Percentiles rank a stretch among this genome's conserved stretches.
These are phyloP conservation scores for Seiridium cupressi DNA, from an alignment of 2,329 filamentous ascomycete species.

Conservation along the genomic window DNA sequence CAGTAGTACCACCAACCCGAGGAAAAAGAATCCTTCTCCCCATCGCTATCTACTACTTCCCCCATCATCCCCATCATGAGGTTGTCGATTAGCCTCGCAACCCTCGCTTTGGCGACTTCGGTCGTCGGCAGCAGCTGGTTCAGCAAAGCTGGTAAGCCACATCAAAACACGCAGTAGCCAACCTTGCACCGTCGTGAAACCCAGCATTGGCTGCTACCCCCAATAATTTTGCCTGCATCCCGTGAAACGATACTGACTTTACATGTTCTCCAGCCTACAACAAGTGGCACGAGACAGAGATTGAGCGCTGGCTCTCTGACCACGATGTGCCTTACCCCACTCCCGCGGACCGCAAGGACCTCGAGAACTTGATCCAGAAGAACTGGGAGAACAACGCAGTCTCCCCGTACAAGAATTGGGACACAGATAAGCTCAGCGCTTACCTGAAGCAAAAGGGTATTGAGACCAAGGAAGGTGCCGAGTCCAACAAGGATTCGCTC, in stretches of 20 bases:
- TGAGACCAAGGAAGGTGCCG: slow-evolving; percentile 64
- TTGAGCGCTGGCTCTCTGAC: slow-evolving; percentile 95
- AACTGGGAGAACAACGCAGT: slow-evolving; percentile 84
- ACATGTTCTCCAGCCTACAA: slow-evolving; percentile 70
- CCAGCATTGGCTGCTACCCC: slow-evolving; percentile 1
- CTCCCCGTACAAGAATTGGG: slow-evolving; percentile 75
- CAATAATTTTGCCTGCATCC: neutral
- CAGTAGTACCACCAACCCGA: neutral
- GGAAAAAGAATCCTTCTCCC: neutral
- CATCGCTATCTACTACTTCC: neutral
- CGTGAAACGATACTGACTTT: neutral
- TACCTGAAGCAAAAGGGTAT: slow-evolving; percentile 73
- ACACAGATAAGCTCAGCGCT: slow-evolving; percentile 62
- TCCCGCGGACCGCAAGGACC: slow-evolving; percentile 86
- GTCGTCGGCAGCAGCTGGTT: slow-evolving; percentile 80
- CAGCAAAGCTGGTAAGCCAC: slow-evolving; percentile 72
- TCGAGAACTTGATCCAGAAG: slow-evolving; percentile 84
- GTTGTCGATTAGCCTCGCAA: slow-evolving; percentile 67
- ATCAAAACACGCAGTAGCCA: slow-evolving; percentile 1
- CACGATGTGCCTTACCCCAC: slow-evolving; percentile 89
- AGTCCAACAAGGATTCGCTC: slow-evolving; percentile 67
- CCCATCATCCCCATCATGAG: slow-evolving; percentile 71
- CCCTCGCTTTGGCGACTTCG: slow-evolving; percentile 68
- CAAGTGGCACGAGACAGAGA: slow-evolving; percentile 97
- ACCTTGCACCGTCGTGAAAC: neutral